Conservation (phyloP, 2,329 filamentous ascomycete genomes). For the Clarireedia monteithiana region DNA sequence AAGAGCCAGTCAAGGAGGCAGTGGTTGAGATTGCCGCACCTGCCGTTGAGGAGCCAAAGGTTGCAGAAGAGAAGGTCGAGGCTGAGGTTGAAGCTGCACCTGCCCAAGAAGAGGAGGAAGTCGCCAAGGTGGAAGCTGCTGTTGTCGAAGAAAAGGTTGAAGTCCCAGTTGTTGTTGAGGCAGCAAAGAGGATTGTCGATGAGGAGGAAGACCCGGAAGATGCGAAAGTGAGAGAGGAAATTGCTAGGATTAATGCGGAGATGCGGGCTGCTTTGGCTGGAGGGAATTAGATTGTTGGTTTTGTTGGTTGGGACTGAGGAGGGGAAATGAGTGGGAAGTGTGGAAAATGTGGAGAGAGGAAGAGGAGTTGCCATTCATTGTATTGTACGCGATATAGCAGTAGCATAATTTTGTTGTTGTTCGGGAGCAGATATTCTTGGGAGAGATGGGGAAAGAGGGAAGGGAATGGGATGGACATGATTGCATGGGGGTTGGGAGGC, state of each 20-base stretch:
- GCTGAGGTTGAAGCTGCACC: background rate
- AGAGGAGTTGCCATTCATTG: background rate
- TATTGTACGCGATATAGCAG: background rate
- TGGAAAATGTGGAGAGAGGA: background rate
- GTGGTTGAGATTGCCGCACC: slow-evolving; percentile 1
- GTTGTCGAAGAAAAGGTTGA: background rate
- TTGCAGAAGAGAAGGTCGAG: background rate
- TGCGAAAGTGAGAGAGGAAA: slow-evolving; percentile 21
- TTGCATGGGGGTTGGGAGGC: background rate
- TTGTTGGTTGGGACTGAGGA: too few species aligned
- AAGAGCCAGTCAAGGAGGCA: background rate
- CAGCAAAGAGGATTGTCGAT: background rate
- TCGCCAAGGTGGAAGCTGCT: background rate
- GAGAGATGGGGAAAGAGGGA: background rate
- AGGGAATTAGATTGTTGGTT: background rate
- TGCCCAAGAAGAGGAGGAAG: background rate
- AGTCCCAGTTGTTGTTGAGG: background rate
- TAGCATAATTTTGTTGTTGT: background rate
- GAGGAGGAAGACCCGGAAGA: slow-evolving; percentile 20
- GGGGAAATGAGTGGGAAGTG: background rate
- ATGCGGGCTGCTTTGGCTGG: slow-evolving; percentile 14
- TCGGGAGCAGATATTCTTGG: background rate
- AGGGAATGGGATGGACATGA: background rate
- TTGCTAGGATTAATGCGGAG: slow-evolving; percentile 23
- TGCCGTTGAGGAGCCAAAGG: slow-evolving; percentile 3